Conservation (phyloP, 1,284 basidiomycete genomes). For the Rhodotorula mucilaginosa region DNA sequence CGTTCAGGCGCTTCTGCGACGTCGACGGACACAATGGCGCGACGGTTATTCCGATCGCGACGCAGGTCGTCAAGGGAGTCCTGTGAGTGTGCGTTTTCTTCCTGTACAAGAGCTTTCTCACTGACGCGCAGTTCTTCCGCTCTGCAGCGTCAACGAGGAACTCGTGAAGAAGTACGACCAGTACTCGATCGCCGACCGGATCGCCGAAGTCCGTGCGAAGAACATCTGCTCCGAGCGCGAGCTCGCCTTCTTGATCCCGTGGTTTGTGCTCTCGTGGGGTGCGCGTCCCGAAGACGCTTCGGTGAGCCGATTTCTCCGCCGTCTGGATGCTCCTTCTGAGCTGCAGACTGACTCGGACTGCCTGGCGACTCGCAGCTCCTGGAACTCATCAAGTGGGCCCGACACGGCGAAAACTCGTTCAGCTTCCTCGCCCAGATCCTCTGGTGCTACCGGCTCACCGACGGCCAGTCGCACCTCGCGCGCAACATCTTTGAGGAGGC, state of each 20-base stretch:
- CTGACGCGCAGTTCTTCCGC: neutral
- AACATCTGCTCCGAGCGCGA: constrained; percentile 13
- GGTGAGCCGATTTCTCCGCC: neutral
- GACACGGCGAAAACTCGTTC: constrained; percentile 15
- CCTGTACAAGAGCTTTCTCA: neutral
- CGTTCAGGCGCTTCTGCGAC: constrained; percentile 9
- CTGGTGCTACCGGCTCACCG: constrained; percentile 14
- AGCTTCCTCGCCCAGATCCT: neutral
- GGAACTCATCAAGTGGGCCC: constrained; percentile 6
- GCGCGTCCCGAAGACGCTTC: constrained; percentile 1
- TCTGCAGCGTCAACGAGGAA: constrained; percentile 3
- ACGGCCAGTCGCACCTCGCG: constrained; percentile 20
- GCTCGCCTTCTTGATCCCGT: constrained; percentile 7
- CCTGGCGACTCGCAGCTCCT: neutral
- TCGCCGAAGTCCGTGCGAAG: constrained; percentile 12
- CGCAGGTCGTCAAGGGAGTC: constrained; percentile 6
- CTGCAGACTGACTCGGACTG: neutral
- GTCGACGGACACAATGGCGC: constrained; percentile 1
- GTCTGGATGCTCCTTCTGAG: too few species aligned
- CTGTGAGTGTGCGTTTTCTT: neutral
- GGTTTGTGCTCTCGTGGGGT: constrained; percentile 11
- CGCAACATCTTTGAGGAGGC: constrained; percentile 12
- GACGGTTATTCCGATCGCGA: constrained; percentile 1
- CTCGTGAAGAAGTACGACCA: constrained; percentile 14
- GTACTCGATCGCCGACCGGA: constrained; percentile 10